Evolutionary conservation across 1,284 basidiomycete species (phyloP), one percentile per base, ranked within the genome.

Genomic region (Phaffia rhodozyma): DNA sequence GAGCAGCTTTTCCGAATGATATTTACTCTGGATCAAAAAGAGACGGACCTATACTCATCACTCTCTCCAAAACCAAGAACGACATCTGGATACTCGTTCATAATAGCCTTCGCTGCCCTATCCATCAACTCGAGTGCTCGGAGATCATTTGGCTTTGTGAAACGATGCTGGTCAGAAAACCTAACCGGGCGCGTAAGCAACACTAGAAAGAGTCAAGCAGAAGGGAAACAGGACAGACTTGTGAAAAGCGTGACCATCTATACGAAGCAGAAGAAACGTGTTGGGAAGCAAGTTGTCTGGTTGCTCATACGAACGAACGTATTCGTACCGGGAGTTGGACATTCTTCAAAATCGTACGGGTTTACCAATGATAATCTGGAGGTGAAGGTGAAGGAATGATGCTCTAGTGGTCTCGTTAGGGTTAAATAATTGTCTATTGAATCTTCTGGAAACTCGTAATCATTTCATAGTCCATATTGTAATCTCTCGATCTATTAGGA

Each of bases 181-280:
- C 91, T 70, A 20, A 29, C 5, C 21, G 27, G 34, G 20, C 50
- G 58, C 30, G 30, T 29, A 5, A 20, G n/a, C n/a, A 29, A 25
- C 18, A 30, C 23, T 2, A 51, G 27, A 23, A 30, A n/a, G 13
- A 52, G 30, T n/a, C 27, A 7, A 60, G 38, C 20, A 58, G 18
- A 30, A 27, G 52, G 30, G 18, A 32, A n/a, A 32, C 25, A 51
- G 29, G 62, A 69, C 82, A 67, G 67, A 93, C 89, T 87, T 85
- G 78, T 97, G 93, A 73, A 99, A 99, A 0, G 88, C 86, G 70
- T 91, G 90, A 0, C 94, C 94, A 72, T 99, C 94, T 54, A 99
- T 77, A 3, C 94, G 84, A 61, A 93, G 82, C 48, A 97, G 79
- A 69, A 96, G 82, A 76, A 85, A 94, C 9, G 89, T 89, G 18